A percentile compares a stretch with the other conserved stretches of the same genome.
Conservation (phyloP, 768 basidiomycete genomes). For the Amanita jacksonii region DNA sequence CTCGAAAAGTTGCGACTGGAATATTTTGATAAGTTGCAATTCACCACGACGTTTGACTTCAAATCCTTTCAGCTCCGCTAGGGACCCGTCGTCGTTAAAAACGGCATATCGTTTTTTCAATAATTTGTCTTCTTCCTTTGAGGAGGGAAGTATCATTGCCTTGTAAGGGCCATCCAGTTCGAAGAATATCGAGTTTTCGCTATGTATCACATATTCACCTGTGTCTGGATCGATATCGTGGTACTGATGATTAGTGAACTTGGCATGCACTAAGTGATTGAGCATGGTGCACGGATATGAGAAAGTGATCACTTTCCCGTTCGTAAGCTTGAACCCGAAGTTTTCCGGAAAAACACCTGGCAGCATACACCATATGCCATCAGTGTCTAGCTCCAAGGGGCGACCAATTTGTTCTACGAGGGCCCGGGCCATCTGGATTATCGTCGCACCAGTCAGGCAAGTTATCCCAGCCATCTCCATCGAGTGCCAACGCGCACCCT, state of each 20-base stretch:
- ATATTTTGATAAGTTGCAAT: conserved; percentile 97
- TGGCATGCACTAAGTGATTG: conserved; percentile 91
- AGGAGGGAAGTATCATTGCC: conserved; percentile 98
- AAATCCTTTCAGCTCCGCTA: conserved; percentile 99
- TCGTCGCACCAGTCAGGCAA: conserved; percentile 92
- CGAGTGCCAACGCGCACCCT: conserved; percentile 98
- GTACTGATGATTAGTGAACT: conserved; percentile 97
- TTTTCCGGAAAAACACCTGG: conserved; percentile 97
- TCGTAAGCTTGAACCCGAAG: conserved; percentile 86
- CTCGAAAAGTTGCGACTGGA: conserved; percentile 97
- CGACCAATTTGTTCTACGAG: conserved; percentile 97
- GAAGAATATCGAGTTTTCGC: conserved; percentile 99
- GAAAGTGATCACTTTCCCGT: conserved; percentile 80
- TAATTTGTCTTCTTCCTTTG: conserved; percentile 98
- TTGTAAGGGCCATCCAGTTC: conserved; percentile 98
- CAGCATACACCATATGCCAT: conserved; percentile 99
- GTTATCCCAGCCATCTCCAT: conserved; percentile 99
- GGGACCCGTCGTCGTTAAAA: conserved; percentile 92
- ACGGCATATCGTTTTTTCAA: conserved; percentile 99
- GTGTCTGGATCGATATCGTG: conserved; percentile 83
- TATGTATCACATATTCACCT: conserved; percentile 78
- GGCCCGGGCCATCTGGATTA: conserved; percentile 98
- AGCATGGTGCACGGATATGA: conserved; percentile 99
- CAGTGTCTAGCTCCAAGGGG: conserved; percentile 94
- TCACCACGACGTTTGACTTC: conserved; percentile 98